Percentiles rank a stretch among this genome's conserved stretches.
phyloP scores from a whole-genome alignment of 257 asterid genomes.

The Ehretia macrophylla region DNA sequence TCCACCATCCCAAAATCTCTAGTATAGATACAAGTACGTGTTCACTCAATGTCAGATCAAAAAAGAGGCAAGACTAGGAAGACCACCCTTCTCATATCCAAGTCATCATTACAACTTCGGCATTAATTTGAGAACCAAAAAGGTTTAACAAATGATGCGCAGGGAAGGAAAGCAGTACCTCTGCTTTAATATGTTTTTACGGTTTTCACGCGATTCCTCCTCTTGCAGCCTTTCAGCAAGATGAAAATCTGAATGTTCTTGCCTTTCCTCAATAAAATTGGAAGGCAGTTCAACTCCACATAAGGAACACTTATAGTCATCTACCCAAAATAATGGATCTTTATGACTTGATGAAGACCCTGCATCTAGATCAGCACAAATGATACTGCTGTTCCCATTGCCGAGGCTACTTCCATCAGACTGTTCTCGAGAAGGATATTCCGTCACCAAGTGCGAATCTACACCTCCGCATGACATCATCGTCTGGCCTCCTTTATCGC shows the following conservation, averaged over 20 bases:
- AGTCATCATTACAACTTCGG: not conserved
- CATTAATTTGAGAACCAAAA: not conserved
- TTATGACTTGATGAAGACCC: slow-evolving; percentile 17
- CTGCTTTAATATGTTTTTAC: slow-evolving; percentile 18
- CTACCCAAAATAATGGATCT: slow-evolving; percentile 53
- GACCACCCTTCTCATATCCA: no score
- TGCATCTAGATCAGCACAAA: slow-evolving; percentile 23
- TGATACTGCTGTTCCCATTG: slow-evolving; percentile 4
- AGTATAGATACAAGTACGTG: no score
- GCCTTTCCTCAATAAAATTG: slow-evolving; percentile 74
- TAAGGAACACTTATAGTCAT: slow-evolving; percentile 71
- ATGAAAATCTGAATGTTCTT: slow-evolving; percentile 90
- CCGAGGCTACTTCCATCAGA: slow-evolving; percentile 22
- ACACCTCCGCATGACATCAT: slow-evolving; percentile 8
- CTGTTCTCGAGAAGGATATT: slow-evolving; percentile 21
- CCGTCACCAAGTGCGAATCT: slow-evolving; percentile 17
- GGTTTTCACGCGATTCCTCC: slow-evolving; percentile 48
- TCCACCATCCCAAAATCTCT: no score
- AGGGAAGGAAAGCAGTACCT: slow-evolving; percentile 13
- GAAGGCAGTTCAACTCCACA: slow-evolving; percentile 87
- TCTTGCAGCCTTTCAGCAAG: slow-evolving; percentile 82
- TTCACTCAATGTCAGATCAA: no score
- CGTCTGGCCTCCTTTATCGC: slow-evolving; percentile 12
- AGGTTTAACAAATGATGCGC: slow-evolving; percentile 2
- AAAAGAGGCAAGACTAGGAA: no score